Percentiles rank a stretch among this genome's conserved stretches.
These are phyloP conservation scores for Wickerhamiella dianesei DNA, from an alignment of 805 yeast genomes.

Conservation along the genomic window DNA sequence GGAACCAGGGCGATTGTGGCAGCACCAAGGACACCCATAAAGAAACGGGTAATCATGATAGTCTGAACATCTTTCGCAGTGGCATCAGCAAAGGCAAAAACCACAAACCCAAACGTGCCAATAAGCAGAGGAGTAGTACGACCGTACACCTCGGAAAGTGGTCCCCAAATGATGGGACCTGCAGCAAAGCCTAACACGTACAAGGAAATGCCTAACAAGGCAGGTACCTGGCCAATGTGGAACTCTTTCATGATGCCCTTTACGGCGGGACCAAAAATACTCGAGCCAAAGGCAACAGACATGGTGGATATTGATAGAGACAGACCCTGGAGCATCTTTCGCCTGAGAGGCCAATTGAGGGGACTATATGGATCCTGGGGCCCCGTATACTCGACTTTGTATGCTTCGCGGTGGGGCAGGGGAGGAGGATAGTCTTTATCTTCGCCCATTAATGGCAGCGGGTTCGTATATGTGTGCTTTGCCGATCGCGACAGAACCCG, in stretches of 20 bases:
- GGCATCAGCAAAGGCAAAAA: conserved; percentile 62
- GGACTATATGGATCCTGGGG: conserved; percentile 71
- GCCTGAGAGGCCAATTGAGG: conserved; percentile 51
- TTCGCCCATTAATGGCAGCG: background rate
- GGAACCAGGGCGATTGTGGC: conserved; percentile 76
- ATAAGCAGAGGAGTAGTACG: conserved; percentile 47
- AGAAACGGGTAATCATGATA: conserved; percentile 54
- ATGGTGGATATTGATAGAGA: conserved; percentile 39
- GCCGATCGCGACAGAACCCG: background rate
- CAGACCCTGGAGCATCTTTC: conserved; percentile 34
- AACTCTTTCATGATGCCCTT: conserved; percentile 35
- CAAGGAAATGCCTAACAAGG: conserved; percentile 60
- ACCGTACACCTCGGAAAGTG: conserved; percentile 66
- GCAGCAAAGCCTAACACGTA: conserved; percentile 89
- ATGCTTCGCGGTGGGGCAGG: conserved; percentile 19
- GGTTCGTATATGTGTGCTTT: background rate
- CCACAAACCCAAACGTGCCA: conserved; percentile 41
- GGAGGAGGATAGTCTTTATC: conserved; percentile 1
- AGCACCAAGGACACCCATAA: conserved; percentile 74
- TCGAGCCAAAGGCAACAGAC: conserved; percentile 60
- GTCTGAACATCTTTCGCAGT: conserved; percentile 70
- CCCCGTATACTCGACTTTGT: conserved; percentile 63
- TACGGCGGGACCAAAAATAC: conserved; percentile 60
- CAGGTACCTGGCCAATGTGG: conserved; percentile 54
- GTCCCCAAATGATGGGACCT: conserved; percentile 88